Percentiles rank a stretch among this genome's conserved stretches.
phyloP scores from a whole-genome alignment of 768 basidiomycete genomes.

The Chalciporus pseudorubinellus region DNA sequence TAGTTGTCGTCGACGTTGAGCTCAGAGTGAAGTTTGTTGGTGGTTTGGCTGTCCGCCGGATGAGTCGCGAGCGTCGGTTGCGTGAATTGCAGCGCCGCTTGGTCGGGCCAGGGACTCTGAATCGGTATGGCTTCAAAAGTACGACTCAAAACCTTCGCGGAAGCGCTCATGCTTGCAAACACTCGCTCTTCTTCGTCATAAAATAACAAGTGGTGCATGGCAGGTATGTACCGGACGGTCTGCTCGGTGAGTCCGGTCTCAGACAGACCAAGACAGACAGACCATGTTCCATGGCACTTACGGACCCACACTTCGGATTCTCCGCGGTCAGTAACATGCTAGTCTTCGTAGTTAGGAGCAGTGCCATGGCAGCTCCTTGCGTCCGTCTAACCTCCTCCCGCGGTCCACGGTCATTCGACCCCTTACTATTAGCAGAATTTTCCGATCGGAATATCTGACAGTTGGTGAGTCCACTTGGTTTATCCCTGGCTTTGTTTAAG shows the following conservation, averaged over 20 bases:
- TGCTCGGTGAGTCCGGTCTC: too few relatives aligned
- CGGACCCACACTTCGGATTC: not conserved
- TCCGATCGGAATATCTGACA: not conserved
- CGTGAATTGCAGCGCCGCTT: not conserved
- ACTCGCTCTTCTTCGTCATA: not conserved
- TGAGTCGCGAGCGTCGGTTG: not conserved
- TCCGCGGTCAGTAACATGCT: not conserved
- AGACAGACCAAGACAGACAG: too few relatives aligned
- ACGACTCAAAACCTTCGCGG: constrained; percentile 26
- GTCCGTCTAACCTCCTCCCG: not conserved
- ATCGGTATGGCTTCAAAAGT: too few relatives aligned
- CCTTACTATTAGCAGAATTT: not conserved
- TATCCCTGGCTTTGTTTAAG: not conserved
- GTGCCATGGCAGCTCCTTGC: not conserved
- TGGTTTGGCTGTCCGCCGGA: too few relatives aligned
- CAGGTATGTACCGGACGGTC: too few relatives aligned
- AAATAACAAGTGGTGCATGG: not conserved
- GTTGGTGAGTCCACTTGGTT: not conserved
- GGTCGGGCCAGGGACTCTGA: constrained; percentile 7
- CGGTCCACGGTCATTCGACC: not conserved
- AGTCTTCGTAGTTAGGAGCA: not conserved
- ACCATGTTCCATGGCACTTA: too few relatives aligned
- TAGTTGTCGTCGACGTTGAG: not conserved
- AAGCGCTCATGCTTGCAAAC: not conserved
- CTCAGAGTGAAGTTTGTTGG: too few relatives aligned